Evolutionary conservation across 2,329 filamentous ascomycete genomes (phyloP), one percentile per base, ranked within the genome.

Genomic region (Geosmithia flava): DNA sequence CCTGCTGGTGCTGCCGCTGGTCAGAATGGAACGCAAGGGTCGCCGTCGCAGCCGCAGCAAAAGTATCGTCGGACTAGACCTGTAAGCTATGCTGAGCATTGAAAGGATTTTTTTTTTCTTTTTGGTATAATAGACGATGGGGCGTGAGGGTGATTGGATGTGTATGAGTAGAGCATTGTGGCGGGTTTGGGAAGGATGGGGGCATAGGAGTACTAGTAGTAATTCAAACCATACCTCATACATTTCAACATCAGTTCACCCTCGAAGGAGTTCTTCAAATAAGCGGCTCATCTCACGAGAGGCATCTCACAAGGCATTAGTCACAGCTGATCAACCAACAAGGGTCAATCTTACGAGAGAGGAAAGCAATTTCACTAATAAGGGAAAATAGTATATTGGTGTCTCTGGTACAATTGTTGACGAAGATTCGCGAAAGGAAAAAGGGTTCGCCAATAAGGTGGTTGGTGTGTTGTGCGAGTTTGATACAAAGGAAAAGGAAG

Each of bases 401-500:
- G 63, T 66, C 66, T 72, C 74, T 74, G 66, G 63, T 75, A 75
- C 71, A 27, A 75, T 63, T 65, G 65, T 61, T 27, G 23, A 27
- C 23, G 63, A 65, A 65, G 57, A 61, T 58, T 58, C 55, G 56
- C 50, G 49, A 52, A 52, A 52, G 53, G 15, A 16, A 37, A 11
- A 16, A 30, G 29, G 7, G 15, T 13, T 16, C 33, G 55, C 62
- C 59, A 20, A 13, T 29, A 42, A 29, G 59, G 23, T 27, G 23
- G 23, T 27, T 27, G 23, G 4, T 27, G 23, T 27, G 23, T 27
- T 27, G 23, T 27, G 23, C 8, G 23, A 59, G 64, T 68, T 62
- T 71, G 67, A 65, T 74, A 75, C 71, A 75, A 73, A 73, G 65
- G 69, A 68, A 71, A 67, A 44, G 40, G 41, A 8, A 27, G 8